These are phyloP conservation scores for Phaeophleospora eucalypticola DNA, from an alignment of 2,329 filamentous ascomycete genomes.

Conservation along the genomic window DNA sequence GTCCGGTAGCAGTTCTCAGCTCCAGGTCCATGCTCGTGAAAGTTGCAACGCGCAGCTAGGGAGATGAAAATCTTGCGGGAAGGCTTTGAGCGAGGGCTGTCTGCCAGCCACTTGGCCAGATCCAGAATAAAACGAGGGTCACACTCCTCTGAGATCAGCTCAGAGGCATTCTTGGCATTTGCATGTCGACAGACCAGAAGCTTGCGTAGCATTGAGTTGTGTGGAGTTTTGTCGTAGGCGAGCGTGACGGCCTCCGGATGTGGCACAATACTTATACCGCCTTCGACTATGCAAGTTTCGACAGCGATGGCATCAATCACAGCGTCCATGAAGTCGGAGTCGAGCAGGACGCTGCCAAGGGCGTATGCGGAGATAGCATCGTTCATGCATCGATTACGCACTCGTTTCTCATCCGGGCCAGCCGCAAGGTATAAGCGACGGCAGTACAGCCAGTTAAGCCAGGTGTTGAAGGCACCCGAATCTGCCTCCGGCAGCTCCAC, in stretches of 20 bases:
- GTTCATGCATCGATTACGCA: too few relatives aligned
- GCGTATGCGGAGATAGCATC: not conserved
- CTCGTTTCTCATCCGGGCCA: not conserved
- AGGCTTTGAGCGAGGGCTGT: too few relatives aligned
- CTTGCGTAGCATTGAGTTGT: not conserved
- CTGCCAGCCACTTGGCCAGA: not conserved
- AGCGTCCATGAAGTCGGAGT: slow-evolving; percentile 12
- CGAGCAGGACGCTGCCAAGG: slow-evolving; percentile 10
- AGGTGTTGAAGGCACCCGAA: slow-evolving; percentile 12
- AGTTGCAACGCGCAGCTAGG: not conserved
- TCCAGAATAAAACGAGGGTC: not conserved
- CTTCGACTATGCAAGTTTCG: not conserved
- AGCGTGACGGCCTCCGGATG: not conserved
- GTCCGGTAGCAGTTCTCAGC: not conserved
- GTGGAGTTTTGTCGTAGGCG: not conserved
- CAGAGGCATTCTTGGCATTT: not conserved
- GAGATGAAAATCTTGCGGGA: too few relatives aligned
- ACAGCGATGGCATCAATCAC: slow-evolving; percentile 21
- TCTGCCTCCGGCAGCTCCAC: slow-evolving; percentile 14
- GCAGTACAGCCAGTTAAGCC: slow-evolving; percentile 21
- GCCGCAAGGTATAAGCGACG: slow-evolving; percentile 2
- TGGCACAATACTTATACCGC: not conserved
- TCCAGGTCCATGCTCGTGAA: not conserved
- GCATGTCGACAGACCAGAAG: not conserved
- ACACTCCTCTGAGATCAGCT: not conserved